Evolutionary conservation across 2,329 filamentous ascomycete species (phyloP).

Genomic region (Aureobasidium sp.): DNA sequence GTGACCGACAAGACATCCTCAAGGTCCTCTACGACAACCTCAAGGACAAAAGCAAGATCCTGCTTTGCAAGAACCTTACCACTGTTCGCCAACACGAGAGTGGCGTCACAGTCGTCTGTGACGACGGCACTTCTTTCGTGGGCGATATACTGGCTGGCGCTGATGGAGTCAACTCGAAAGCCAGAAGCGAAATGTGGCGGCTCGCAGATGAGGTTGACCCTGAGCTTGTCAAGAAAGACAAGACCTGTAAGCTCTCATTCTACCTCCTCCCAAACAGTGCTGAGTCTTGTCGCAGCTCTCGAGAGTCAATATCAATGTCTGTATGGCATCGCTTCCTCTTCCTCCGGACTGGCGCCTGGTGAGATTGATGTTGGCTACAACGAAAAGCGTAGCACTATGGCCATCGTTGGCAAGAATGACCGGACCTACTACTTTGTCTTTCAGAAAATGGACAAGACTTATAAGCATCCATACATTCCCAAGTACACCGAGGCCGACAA

Average conservation of each 20-base stretch:
- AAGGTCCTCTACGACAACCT: constrained; percentile 21
- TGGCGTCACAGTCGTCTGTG: constrained; percentile 10
- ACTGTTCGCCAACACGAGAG: background rate
- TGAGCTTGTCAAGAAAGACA: constrained; percentile 19
- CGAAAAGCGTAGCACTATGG: constrained; percentile 21
- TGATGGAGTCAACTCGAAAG: constrained; percentile 25
- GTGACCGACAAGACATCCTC: constrained; percentile 26
- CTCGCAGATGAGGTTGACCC: constrained; percentile 17
- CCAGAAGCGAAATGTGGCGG: constrained; percentile 24
- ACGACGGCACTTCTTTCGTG: constrained; percentile 12
- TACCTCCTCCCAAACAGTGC: background rate
- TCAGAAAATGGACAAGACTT: constrained; percentile 25
- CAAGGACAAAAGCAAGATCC: constrained; percentile 19
- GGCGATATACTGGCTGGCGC: constrained; percentile 26
- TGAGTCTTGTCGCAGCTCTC: constrained; percentile 17
- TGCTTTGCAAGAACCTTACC: constrained; percentile 1
- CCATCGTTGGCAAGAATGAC: constrained; percentile 27
- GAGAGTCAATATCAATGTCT: constrained; percentile 28
- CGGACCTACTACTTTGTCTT: constrained; percentile 35
- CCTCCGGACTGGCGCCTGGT: constrained; percentile 18
- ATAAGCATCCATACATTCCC: constrained; percentile 29
- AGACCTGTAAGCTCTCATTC: background rate
- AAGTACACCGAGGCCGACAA: constrained; percentile 31
- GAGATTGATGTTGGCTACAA: constrained; percentile 21
- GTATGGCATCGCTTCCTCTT: constrained; percentile 34